phyloP scores from a whole-genome alignment of 2,329 filamentous ascomycete genomes.

The Alternaria angustiovoidea region DNA sequence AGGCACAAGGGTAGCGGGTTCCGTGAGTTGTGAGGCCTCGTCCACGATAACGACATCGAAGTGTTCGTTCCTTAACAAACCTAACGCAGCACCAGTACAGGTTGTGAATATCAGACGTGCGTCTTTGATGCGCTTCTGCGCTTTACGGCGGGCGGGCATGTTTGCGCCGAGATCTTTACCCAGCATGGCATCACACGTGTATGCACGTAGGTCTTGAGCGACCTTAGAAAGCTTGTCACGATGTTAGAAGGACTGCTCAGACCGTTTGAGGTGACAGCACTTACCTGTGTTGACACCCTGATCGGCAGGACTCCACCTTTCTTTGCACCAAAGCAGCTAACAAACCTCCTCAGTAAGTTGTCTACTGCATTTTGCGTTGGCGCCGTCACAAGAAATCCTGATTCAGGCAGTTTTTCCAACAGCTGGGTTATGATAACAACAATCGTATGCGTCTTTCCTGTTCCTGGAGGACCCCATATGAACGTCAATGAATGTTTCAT shows the following conservation, averaged over 20 bases:
- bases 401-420: conserved; percentile 29
- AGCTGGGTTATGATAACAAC: conserved; percentile 51
- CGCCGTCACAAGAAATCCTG: conserved; percentile 51
- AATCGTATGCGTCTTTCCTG: conserved; percentile 57
- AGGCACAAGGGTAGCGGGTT: too few species aligned
- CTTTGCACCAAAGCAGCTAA: conserved; percentile 11
- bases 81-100: too few species aligned
- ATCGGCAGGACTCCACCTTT: conserved; percentile 20
- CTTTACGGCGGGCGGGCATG: not conserved
- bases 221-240: conserved; percentile 31
- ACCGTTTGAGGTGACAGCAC: conserved; percentile 1
- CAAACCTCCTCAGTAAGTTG: conserved; percentile 50
- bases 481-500: conserved; percentile 48
- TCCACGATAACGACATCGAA: too few species aligned
- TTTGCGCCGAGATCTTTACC: conserved; percentile 21
- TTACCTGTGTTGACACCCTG: conserved; percentile 33
- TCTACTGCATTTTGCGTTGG: conserved; percentile 59
- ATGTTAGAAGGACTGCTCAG: not conserved
- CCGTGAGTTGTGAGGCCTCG: too few species aligned
- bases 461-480: conserved; percentile 58
- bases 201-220: conserved; percentile 24
- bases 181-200: conserved; percentile 44
- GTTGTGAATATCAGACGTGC: too few species aligned
- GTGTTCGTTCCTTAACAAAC: too few species aligned
- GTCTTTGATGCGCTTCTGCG: too few species aligned